Evolutionary conservation across 1,284 basidiomycete species (phyloP).

Genomic region (Heterobasidion irregulare): DNA sequence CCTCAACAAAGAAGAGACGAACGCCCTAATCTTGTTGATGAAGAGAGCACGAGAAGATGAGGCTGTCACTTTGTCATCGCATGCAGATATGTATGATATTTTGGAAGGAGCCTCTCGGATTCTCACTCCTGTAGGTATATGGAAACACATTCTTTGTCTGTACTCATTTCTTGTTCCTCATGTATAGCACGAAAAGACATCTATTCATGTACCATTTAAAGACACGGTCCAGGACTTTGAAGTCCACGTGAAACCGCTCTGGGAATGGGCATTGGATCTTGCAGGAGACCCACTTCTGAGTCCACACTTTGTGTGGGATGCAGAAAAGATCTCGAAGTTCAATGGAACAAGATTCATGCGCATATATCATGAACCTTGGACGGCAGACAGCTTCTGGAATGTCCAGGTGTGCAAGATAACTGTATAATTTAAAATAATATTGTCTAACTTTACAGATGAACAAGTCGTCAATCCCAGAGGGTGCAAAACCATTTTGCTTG

Average conservation of each 20-base stretch:
- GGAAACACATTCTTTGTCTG: not conserved
- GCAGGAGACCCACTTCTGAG: not conserved
- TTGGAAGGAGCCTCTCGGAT: not conserved
- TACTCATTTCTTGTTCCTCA: not conserved
- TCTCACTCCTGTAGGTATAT: not conserved
- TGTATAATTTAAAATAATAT: not conserved
- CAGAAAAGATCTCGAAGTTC: not conserved
- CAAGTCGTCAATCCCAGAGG: not conserved
- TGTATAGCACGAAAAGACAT: not conserved
- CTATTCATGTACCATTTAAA: not conserved
- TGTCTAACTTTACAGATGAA: not conserved
- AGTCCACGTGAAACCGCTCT: not conserved
- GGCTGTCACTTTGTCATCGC: not conserved
- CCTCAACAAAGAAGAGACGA: not conserved
- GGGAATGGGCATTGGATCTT: not conserved
- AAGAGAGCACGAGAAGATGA: not conserved
- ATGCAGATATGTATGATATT: not conserved
- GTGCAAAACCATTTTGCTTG: not conserved
- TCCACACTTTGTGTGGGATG: not conserved
- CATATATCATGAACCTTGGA: not conserved
- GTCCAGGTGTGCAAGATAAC: not conserved
- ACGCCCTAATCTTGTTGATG: not conserved
- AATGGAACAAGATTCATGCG: not conserved
- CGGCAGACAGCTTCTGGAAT: not conserved
- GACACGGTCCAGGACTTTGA: not conserved